Evolutionary conservation across 345 rosid genomes (phyloP).

Genomic region (Iberis pinnata): DNA sequence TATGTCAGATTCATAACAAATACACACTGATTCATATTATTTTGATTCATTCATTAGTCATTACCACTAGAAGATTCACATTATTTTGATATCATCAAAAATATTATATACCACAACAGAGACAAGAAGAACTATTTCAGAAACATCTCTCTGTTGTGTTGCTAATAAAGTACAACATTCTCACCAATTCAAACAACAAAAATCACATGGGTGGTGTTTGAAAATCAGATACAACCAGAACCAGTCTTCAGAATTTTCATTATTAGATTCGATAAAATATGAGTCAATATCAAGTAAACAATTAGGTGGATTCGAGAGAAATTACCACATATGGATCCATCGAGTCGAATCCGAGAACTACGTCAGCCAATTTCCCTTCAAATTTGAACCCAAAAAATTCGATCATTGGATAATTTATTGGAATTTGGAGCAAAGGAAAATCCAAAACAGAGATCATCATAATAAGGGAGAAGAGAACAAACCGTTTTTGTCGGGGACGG

Average conservation of each 20-base stretch:
- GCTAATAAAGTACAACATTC: background rate
- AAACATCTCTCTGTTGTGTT: no score
- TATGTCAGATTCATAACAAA: background rate
- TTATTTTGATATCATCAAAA: background rate
- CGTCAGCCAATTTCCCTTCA: slow-evolving; percentile 74
- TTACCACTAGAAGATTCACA: no score
- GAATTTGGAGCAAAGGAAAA: background rate
- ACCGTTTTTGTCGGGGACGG: slow-evolving; percentile 78
- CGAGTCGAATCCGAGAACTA: slow-evolving; percentile 84
- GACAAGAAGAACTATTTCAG: slow-evolving; percentile 1
- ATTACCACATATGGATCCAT: slow-evolving; percentile 80
- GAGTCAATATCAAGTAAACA: background rate
- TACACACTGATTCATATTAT: background rate
- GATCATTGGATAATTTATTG: slow-evolving; percentile 17
- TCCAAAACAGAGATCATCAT: background rate
- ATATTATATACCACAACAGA: background rate
- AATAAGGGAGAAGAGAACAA: background rate
- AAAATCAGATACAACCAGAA: slow-evolving; percentile 1
- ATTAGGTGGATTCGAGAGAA: background rate
- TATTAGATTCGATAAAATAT: slow-evolving; percentile 9
- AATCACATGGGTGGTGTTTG: slow-evolving; percentile 2
- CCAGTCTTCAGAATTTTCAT: background rate
- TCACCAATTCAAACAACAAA: slow-evolving; percentile 9
- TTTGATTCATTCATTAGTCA: no score
- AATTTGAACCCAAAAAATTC: background rate